Percentiles rank a stretch among this genome's conserved stretches.
phyloP scores from a whole-genome alignment of 2,329 filamentous ascomycete genomes.

The Diatrype stigma region DNA sequence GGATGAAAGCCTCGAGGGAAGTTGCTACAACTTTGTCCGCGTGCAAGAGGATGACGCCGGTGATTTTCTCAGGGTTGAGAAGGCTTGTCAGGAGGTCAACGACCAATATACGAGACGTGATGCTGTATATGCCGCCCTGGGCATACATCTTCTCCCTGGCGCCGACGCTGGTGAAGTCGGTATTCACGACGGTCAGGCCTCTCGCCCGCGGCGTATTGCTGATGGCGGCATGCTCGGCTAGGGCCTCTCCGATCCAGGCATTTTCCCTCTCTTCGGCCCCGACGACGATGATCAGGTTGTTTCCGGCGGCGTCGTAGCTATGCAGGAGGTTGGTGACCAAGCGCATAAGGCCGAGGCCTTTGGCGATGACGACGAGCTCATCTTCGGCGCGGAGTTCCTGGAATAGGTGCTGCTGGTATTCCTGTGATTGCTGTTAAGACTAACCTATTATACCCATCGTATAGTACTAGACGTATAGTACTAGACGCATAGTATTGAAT shows the following conservation, averaged over 20 bases:
- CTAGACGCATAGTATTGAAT: no score
- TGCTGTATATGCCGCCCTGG: conserved; percentile 86
- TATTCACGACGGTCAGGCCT: conserved; percentile 88
- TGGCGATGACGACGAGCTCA: conserved; percentile 87
- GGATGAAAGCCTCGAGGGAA: conserved; percentile 89
- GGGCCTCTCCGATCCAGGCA: conserved; percentile 91
- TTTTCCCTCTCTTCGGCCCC: conserved; percentile 92
- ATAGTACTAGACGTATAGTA: no score
- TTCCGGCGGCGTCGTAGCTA: conserved; percentile 92
- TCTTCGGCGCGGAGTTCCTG: conserved; percentile 85
- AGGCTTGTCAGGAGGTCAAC: conserved; percentile 87
- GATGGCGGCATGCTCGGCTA: conserved; percentile 92
- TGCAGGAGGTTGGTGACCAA: conserved; percentile 95
- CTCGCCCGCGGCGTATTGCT: conserved; percentile 78
- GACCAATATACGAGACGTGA: conserved; percentile 91
- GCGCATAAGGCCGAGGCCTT: conserved; percentile 85
- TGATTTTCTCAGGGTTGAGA: conserved; percentile 77
- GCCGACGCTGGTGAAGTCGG: conserved; percentile 83
- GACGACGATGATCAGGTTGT: conserved; percentile 84
- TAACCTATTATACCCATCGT: no score
- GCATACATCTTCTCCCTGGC: conserved; percentile 89
- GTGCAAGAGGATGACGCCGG: conserved; percentile 82
- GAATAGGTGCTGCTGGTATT: conserved; percentile 95
- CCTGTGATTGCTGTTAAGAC: conserved; percentile 34
- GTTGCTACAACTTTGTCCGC: conserved; percentile 84